Conservation (phyloP, 2,329 filamentous ascomycete genomes). For the Pezizomycotina sp. region DNA sequence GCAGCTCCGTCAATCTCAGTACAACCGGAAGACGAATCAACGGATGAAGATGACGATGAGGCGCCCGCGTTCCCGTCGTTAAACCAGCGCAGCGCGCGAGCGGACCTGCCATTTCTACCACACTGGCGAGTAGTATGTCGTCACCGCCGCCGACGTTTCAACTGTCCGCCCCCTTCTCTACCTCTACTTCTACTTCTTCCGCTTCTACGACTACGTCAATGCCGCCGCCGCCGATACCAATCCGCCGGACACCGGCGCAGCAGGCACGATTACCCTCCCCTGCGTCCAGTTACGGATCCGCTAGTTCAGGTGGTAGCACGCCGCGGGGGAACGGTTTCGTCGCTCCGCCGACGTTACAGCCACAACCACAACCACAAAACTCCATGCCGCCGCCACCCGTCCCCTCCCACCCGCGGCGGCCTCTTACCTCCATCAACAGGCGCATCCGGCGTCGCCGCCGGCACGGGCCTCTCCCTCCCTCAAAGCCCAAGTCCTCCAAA, state of each 20-base stretch:
- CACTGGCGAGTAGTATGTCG: slow-evolving; percentile 10
- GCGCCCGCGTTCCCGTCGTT: slow-evolving; percentile 35
- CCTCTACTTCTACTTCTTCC: slow-evolving; percentile 17
- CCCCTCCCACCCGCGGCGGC: slow-evolving; percentile 2
- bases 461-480: slow-evolving; percentile 25
- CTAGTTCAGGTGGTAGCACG: slow-evolving; percentile 1
- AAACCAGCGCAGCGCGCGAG: slow-evolving; percentile 37
- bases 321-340: neutral
- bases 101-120: slow-evolving; percentile 20
- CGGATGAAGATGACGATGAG: slow-evolving; percentile 27
- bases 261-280: slow-evolving; percentile 11
- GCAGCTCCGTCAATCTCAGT: too few species aligned
- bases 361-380: too few species aligned
- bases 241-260: slow-evolving; percentile 30
- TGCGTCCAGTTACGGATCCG: neutral
- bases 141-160: slow-evolving; percentile 14
- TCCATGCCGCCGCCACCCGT: too few species aligned
- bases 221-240: slow-evolving; percentile 28
- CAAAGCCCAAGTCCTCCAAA: slow-evolving; percentile 36
- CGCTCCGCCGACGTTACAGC: slow-evolving; percentile 3
- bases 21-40: slow-evolving; percentile 28
- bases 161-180: slow-evolving; percentile 16
- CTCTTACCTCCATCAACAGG: slow-evolving; percentile 16
- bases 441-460: slow-evolving; percentile 13
- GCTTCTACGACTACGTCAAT: slow-evolving; percentile 21